Percentiles rank a stretch among this genome's conserved stretches.
phyloP scores from a whole-genome alignment of 805 yeast genomes.

The Lachancea mirantina region DNA sequence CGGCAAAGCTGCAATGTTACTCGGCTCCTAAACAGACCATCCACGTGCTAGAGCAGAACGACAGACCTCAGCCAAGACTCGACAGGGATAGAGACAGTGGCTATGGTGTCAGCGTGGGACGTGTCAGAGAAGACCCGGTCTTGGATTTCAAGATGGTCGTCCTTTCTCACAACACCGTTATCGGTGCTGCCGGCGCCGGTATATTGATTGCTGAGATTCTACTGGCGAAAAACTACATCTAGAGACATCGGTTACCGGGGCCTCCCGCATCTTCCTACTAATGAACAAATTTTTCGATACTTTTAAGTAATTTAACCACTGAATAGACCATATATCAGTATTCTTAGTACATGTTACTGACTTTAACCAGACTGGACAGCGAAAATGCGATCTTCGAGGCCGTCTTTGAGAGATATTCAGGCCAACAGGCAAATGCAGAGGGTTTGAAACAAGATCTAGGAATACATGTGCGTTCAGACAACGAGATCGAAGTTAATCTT shows the following conservation, averaged over 20 bases:
- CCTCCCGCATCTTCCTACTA: too few relatives aligned
- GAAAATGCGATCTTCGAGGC: conserved; percentile 27
- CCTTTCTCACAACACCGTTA: conserved; percentile 93
- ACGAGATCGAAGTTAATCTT: conserved; percentile 17
- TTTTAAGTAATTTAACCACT: too few relatives aligned
- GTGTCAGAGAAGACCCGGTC: conserved; percentile 88
- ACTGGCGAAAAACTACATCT: conserved; percentile 67
- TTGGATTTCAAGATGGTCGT: conserved; percentile 94
- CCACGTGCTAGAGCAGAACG: conserved; percentile 82
- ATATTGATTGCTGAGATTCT: conserved; percentile 89
- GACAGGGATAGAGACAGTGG: conserved; percentile 95
- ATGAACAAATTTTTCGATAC: neutral
- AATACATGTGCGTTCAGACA: conserved; percentile 15
- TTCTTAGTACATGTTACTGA: too few relatives aligned
- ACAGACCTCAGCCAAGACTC: conserved; percentile 96
- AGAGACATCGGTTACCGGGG: conserved; percentile 19
- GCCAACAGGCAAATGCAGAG: conserved; percentile 15
- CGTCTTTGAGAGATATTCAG: conserved; percentile 27
- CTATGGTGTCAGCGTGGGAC: conserved; percentile 89
- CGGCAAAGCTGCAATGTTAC: conserved; percentile 67
- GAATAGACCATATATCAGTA: too few relatives aligned
- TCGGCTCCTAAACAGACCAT: conserved; percentile 93
- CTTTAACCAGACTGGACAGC: conserved; percentile 11
- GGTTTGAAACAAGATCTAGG: conserved; percentile 30
- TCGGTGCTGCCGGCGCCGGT: conserved; percentile 99